phyloP scores from a whole-genome alignment of 2,329 filamentous ascomycete genomes.

The Thermochaetoides dissita region DNA sequence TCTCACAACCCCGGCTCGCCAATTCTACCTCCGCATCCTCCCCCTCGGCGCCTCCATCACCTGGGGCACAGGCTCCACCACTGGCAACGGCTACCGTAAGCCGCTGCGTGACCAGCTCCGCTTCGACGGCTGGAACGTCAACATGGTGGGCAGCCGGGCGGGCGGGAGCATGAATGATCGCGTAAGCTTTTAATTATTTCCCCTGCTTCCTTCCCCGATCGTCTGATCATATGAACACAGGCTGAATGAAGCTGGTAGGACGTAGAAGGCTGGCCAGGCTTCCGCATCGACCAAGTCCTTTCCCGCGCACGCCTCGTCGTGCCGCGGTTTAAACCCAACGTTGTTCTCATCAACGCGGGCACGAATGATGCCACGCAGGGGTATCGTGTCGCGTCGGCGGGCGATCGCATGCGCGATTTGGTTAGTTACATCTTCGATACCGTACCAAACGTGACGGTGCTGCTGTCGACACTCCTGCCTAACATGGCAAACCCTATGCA shows the following conservation, averaged over 20 bases:
- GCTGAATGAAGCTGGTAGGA: neutral
- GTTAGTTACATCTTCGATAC: conserved; percentile 2
- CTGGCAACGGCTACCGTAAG: conserved; percentile 11
- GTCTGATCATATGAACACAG: too few relatives aligned
- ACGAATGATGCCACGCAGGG: conserved; percentile 2
- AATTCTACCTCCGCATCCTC: conserved; percentile 8
- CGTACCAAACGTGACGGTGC: neutral
- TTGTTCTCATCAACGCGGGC: conserved; percentile 6
- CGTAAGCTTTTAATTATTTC: neutral
- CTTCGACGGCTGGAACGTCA: conserved; percentile 6
- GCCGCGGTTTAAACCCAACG: conserved; percentile 1
- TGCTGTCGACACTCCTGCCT: conserved; percentile 2
- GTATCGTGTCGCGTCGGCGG: neutral
- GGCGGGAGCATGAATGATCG: conserved; percentile 1
- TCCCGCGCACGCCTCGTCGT: neutral
- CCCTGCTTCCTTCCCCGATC: neutral
- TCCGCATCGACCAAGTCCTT: neutral
- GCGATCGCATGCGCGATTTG: conserved; percentile 1
- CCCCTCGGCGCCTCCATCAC: conserved; percentile 14
- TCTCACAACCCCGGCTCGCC: conserved; percentile 11
- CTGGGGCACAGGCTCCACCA: conserved; percentile 1
- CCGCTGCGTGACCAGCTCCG: conserved; percentile 4
- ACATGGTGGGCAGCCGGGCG: conserved; percentile 7
- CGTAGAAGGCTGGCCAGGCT: conserved; percentile 1
- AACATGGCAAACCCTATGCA: conserved; percentile 1